Conservation (phyloP, 108 stramenopile species). For the Schizochytrium sp. region DNA sequence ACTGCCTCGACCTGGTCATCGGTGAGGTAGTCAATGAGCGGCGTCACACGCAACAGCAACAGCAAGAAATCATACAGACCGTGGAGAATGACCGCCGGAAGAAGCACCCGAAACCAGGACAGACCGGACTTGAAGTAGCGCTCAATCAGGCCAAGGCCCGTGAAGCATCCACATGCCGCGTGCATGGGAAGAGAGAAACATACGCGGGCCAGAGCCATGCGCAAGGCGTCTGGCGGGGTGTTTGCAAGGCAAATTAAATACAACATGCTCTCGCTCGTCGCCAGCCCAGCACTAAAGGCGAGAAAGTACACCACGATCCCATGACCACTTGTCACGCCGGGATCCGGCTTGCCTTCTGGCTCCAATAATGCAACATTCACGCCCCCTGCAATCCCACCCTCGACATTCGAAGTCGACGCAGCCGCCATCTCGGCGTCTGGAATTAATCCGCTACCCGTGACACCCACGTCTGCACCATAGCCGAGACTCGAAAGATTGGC, state of each 20-base stretch:
- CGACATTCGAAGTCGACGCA: background rate
- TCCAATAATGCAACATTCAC: background rate
- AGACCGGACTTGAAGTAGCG: background rate
- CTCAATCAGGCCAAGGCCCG: background rate
- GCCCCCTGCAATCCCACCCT: background rate
- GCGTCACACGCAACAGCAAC: background rate
- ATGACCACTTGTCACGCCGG: background rate
- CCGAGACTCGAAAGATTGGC: too few relatives aligned
- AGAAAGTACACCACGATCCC: background rate
- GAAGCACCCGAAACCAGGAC: background rate
- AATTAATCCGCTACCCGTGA: background rate
- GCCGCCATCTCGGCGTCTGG: background rate
- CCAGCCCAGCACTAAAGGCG: background rate
- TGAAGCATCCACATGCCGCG: background rate
- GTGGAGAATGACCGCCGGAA: background rate
- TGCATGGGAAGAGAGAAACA: conserved; percentile 12
- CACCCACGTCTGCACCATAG: background rate
- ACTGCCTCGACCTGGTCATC: background rate
- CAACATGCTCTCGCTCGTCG: background rate
- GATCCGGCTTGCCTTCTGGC: background rate
- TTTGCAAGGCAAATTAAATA: background rate
- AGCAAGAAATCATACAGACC: background rate
- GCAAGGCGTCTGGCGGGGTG: background rate
- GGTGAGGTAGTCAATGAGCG: background rate
- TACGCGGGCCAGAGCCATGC: background rate